Evolutionary conservation across 345 rosid species (phyloP), one percentile per base, ranked within the genome.

Genomic region (Hevea brasiliensis): DNA sequence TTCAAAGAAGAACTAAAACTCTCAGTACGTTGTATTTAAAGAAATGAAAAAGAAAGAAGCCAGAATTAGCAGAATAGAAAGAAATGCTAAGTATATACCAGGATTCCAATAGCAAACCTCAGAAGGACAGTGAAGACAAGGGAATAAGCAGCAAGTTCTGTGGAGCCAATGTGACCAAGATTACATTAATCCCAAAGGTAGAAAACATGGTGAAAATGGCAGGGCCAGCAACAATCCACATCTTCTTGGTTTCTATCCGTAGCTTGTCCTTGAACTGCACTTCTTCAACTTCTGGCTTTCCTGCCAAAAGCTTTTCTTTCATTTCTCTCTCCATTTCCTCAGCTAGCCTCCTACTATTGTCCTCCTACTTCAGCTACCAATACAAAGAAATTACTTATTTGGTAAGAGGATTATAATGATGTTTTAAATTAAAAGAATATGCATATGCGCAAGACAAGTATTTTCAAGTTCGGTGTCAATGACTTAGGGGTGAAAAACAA

Each of bases 181-280:
- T 72, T 2, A 90, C 65, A 32, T 73, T 73, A 10, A 85, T 72
- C 9, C 94, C 96, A 3, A 85, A 89, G 14, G 91, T 85, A 3
- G 96, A 89, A 65, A 89, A 81, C 63, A 87, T 80, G 0, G 92
- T 85, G 82, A 92, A 89, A 70, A 88, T 89, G 6, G 98, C 96
- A 15, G 96, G 98, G 0, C 77, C 96, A 4, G 94, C 94, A 1
- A 92, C 87, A 14, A 70, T 50, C 98, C 96, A 90, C 57, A 88
- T 70, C 87, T 82, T 89, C 83, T 89, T 92, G 3, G 55, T 69
- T 75, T 92, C 98, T 0, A 0, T 45, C 94, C 89, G 86, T 63
- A 89, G 7, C 79, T 81, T 87, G 15, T 83, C 80, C 60, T 27
- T 81, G 11, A 86, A 70, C n/a, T 26, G 40, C 11, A 76, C 70